Conservation (phyloP, 106 monocot genomes). For the Dioscorea dumetorum region DNA sequence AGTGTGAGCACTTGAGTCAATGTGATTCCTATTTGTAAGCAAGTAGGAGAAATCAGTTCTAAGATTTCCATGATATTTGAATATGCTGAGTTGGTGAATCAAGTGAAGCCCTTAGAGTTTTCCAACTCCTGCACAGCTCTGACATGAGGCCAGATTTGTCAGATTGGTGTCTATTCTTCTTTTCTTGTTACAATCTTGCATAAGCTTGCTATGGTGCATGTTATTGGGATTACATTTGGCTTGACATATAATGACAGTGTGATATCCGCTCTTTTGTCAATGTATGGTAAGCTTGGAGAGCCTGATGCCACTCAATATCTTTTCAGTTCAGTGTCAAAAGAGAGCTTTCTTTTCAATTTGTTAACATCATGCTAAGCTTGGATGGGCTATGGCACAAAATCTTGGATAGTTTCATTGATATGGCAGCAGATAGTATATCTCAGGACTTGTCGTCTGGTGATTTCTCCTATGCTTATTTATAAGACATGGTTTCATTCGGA, state of each 20-base stretch:
- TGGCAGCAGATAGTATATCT: constrained; percentile 17
- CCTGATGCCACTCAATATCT: constrained; percentile 26
- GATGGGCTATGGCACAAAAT: constrained; percentile 18
- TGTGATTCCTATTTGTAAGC: constrained; percentile 19
- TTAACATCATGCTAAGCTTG: constrained; percentile 46
- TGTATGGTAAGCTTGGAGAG: constrained; percentile 53
- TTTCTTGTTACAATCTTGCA: constrained; percentile 29
- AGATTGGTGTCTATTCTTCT: constrained; percentile 42
- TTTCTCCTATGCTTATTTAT: constrained; percentile 47
- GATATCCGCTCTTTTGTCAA: constrained; percentile 36
- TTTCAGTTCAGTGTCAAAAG: constrained; percentile 19
- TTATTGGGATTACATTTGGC: constrained; percentile 34
- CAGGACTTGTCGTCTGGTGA: constrained; percentile 21
- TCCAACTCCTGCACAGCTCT: constrained; percentile 24
- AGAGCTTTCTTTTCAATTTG: constrained; percentile 47
- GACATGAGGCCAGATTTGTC: constrained; percentile 32
- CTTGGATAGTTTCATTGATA: constrained; percentile 27
- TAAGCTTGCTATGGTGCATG: constrained; percentile 27
- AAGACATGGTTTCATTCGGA: constrained; percentile 33
- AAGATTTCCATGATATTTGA: constrained; percentile 58
- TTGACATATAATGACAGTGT: constrained; percentile 23
- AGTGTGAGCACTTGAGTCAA: constrained; percentile 39
- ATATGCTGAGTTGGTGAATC: constrained; percentile 19
- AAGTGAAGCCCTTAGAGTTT: constrained; percentile 23
- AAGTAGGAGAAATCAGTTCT: neutral